These are phyloP conservation scores for Neodidymelliopsis sp. DNA, from an alignment of 2,329 filamentous ascomycete genomes.

Conservation along the genomic window DNA sequence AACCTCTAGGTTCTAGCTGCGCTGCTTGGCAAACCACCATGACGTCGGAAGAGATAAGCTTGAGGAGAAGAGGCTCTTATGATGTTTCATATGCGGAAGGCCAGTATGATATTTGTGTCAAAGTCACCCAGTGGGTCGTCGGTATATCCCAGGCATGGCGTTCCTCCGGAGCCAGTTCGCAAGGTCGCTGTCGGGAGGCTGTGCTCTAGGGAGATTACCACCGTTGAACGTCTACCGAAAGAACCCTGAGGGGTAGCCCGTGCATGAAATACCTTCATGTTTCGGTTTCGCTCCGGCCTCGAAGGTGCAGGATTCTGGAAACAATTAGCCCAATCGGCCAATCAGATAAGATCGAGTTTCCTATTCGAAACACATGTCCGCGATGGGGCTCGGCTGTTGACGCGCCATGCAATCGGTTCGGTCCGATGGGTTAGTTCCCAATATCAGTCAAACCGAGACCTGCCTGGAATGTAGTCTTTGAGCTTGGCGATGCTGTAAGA, in stretches of 20 bases:
- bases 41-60: constrained; percentile 1
- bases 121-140: background rate
- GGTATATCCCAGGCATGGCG: background rate
- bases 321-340: constrained; percentile 2
- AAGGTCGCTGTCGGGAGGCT: background rate
- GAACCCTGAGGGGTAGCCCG: constrained; percentile 6
- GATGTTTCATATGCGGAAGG: background rate
- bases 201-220: constrained; percentile 2
- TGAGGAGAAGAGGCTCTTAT: background rate
- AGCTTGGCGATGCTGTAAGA: constrained; percentile 8
- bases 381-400: constrained; percentile 2
- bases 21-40: constrained; percentile 4
- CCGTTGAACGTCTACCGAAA: background rate
- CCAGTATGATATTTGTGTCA: background rate
- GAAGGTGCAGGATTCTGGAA: constrained; percentile 4
- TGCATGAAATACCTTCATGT: constrained; percentile 9
- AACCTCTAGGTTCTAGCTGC: constrained; percentile 5
- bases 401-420: constrained; percentile 7
- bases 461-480: constrained; percentile 15
- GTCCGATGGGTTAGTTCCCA: constrained; percentile 9
- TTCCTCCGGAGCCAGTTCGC: background rate
- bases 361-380: constrained; percentile 12
- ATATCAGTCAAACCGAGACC: constrained; percentile 17
- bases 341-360: constrained; percentile 10
- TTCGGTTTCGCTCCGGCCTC: constrained; percentile 11